Conservation (phyloP, 352 stramenopile genomes). For the Phytopythium aichiense region DNA sequence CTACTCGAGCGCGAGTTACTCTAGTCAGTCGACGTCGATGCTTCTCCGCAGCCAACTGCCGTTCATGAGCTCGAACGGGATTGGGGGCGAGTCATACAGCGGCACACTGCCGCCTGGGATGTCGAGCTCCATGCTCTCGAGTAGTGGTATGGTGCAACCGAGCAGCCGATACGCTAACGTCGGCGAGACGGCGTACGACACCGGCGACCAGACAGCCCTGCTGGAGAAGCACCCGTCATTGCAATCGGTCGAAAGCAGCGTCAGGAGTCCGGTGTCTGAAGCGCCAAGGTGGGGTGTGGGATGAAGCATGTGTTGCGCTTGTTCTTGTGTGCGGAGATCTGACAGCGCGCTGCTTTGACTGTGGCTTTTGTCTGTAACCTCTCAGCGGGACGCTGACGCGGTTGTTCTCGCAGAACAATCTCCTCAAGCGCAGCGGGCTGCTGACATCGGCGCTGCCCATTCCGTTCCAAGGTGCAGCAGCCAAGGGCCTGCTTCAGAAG, state of each 20-base stretch:
- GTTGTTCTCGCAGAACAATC: constrained; percentile 52
- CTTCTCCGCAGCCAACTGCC: constrained; percentile 17
- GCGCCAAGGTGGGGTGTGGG: constrained; percentile 9
- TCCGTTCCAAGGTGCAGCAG: constrained; percentile 8
- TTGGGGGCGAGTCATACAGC: constrained; percentile 8
- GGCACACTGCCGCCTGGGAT: background rate
- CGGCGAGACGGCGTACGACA: constrained; percentile 26
- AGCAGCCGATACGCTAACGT: constrained; percentile 22
- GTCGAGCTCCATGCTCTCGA: constrained; percentile 3
- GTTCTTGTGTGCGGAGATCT: background rate
- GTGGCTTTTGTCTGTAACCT: constrained; percentile 12
- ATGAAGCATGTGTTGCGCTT: background rate
- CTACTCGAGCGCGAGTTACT: constrained; percentile 57
- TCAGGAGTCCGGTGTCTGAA: constrained; percentile 27
- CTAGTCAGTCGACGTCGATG: constrained; percentile 25
- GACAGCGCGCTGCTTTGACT: background rate
- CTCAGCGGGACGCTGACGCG: constrained; percentile 46
- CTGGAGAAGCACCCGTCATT: constrained; percentile 26
- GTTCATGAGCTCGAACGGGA: constrained; percentile 10
- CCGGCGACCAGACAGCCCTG: constrained; percentile 19
- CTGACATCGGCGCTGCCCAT: constrained; percentile 28
- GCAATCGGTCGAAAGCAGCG: constrained; percentile 32
- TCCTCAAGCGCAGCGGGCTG: constrained; percentile 46
- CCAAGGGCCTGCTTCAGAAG: constrained; percentile 32
- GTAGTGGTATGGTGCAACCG: background rate